phyloP scores from a whole-genome alignment of 441 rosid genomes.

The Mallotus repandus region DNA sequence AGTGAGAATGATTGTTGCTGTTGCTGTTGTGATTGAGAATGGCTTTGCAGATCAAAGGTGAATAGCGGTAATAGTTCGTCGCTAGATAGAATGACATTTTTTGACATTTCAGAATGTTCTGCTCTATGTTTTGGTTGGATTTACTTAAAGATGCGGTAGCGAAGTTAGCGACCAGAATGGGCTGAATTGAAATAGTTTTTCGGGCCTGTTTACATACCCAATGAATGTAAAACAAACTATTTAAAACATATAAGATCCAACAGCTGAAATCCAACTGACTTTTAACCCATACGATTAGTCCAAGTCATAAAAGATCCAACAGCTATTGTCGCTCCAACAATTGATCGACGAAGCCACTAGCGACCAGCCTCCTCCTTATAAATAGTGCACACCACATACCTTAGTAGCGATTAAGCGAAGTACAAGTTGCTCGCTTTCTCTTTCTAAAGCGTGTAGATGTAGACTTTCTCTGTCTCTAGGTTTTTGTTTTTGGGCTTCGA shows the following conservation, averaged over 20 bases:
- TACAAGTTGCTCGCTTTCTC: background rate
- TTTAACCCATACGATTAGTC: background rate
- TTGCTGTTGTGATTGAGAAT: slow-evolving; percentile 5
- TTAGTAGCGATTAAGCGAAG: background rate
- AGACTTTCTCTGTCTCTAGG: background rate
- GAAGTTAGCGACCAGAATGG: too few relatives aligned
- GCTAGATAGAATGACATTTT: slow-evolving; percentile 42
- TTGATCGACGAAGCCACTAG: background rate
- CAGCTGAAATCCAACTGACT: background rate
- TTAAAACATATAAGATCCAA: background rate
- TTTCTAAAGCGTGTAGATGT: background rate
- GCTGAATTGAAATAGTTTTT: too few relatives aligned
- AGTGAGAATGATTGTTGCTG: too few relatives aligned
- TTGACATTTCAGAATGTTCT: background rate
- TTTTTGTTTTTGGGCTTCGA: background rate
- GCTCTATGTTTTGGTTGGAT: too few relatives aligned
- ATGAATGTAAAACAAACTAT: background rate
- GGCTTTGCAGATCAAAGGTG: slow-evolving; percentile 41
- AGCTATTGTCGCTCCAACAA: background rate
- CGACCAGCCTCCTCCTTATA: background rate
- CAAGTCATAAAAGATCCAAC: background rate
- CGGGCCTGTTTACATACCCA: too few relatives aligned
- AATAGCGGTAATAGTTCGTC: slow-evolving; percentile 22
- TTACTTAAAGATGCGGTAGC: too few relatives aligned
- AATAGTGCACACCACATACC: background rate